Evolutionary conservation across 2,329 filamentous ascomycete species (phyloP).

Genomic region (Neofusicoccum ribis): DNA sequence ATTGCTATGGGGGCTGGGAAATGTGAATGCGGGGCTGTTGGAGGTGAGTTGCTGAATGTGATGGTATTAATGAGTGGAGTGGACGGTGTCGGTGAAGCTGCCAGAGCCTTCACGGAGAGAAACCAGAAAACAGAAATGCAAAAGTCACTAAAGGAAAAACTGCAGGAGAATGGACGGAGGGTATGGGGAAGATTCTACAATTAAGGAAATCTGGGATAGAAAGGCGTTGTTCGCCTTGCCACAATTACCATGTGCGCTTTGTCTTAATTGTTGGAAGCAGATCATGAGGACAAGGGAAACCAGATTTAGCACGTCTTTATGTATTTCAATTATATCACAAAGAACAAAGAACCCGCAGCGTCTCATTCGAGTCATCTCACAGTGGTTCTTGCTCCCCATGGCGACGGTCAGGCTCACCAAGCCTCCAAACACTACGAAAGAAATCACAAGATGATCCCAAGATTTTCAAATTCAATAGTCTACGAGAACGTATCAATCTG

Average conservation of each 20-base stretch:
- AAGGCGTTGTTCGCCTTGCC: not conserved
- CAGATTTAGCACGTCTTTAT: not conserved
- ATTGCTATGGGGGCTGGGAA: not conserved
- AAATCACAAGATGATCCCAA: too few species aligned
- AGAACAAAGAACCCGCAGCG: not conserved
- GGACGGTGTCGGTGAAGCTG: not conserved
- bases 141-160: not conserved
- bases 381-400: too few species aligned
- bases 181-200: not conserved
- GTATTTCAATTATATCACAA: not conserved
- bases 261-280: not conserved
- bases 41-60: too few species aligned
- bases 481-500: too few species aligned
- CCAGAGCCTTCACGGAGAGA: slow-evolving; percentile 4
- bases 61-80: not conserved
- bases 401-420: too few species aligned
- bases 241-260: not conserved
- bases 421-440: too few species aligned
- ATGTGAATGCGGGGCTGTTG: not conserved
- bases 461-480: too few species aligned
- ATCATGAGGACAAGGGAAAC: not conserved
- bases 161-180: not conserved
- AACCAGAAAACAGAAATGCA: not conserved
- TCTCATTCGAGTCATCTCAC: too few species aligned
- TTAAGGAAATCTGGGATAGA: not conserved